Evolutionary conservation across 1,139 yeast species (phyloP), one percentile per base, ranked within the genome.

Genomic region (Magnusiomyces sp.): DNA sequence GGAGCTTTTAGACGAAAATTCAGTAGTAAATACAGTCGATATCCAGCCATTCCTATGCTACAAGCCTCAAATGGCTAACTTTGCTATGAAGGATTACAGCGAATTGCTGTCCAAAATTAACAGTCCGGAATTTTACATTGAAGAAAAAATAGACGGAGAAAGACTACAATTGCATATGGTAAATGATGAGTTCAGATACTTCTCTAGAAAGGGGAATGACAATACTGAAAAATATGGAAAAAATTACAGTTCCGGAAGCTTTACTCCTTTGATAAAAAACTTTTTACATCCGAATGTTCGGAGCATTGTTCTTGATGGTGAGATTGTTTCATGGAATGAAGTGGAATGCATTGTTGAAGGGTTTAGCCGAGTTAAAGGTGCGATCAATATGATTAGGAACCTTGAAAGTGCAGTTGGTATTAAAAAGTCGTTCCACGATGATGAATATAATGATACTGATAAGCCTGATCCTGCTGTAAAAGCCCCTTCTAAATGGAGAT

Each of bases 141-240:
- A 92, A 60, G 97, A 92, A 63, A 92, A 92, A 62, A 76, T 89
- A 71, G 97, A 92, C 65, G 98, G 98, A 2, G 97, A 90, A 62
- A 68, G 98, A 56, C 80, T 87, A 62, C 81, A 86, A 48, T 57
- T 89, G 38, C 97, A 92, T 63, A 70, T 75, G 66, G 66, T 66
- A 29, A 62, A 66, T 7, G 67, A 60, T 51, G 71, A 66, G 2
- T 77, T 83, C 59, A 75, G 74, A 53, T 89, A 79, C 66, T 83
- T 69, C 59, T 79, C 89, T 45, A 71, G 97, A 56, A 72, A 80
- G 46, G 83, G 85, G 7, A 79, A 80, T 47, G 92, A 89, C 56
- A 88, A 83, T 59, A 78, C 94, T 0, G 69, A 77, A 53, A 65
- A 83, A 1, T 90, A 89, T 62, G 97, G 97, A 0, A 70, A 71